These are phyloP conservation scores for Cutaneotrichosporon mucoides DNA, from an alignment of 1,284 basidiomycete genomes.

Conservation along the genomic window DNA sequence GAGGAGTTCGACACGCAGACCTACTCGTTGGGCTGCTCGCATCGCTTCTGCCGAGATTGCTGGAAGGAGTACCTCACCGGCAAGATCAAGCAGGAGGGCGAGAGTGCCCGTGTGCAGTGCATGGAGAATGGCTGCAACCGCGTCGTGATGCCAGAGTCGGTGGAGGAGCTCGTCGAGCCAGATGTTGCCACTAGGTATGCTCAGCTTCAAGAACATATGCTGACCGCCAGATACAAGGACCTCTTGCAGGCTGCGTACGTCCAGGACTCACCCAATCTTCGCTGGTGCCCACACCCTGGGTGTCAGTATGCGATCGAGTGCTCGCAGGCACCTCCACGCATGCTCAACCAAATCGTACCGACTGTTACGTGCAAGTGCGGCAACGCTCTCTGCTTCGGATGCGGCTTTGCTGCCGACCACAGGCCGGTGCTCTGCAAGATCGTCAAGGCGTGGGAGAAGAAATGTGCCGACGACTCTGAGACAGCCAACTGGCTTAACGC, in stretches of 20 bases:
- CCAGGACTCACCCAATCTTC: conserved; percentile 71
- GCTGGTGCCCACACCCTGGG: conserved; percentile 78
- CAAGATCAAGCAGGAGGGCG: conserved; percentile 88
- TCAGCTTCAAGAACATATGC: not conserved
- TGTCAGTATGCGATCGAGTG: conserved; percentile 85
- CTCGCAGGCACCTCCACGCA: conserved; percentile 66
- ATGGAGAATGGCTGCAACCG: conserved; percentile 87
- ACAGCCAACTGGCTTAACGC: conserved; percentile 99
- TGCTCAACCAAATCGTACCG: conserved; percentile 76
- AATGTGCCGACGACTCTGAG: conserved; percentile 95
- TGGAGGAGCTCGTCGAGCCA: conserved; percentile 51
- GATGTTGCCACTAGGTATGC: conserved; percentile 50
- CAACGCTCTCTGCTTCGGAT: conserved; percentile 88
- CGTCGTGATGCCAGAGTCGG: conserved; percentile 58
- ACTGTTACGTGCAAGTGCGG: conserved; percentile 72
- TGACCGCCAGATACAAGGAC: conserved; percentile 66
- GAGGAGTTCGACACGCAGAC: conserved; percentile 57
- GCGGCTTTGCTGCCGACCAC: conserved; percentile 78
- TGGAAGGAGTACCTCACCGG: conserved; percentile 79
- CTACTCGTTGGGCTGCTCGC: conserved; percentile 68
- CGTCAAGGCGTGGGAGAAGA: conserved; percentile 91
- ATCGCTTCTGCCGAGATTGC: conserved; percentile 79
- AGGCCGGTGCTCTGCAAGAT: conserved; percentile 85
- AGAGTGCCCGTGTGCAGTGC: conserved; percentile 75
- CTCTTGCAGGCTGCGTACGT: conserved; percentile 89